Evolutionary conservation across 139 green algal species (phyloP).

Genomic region (Volvox africanus): DNA sequence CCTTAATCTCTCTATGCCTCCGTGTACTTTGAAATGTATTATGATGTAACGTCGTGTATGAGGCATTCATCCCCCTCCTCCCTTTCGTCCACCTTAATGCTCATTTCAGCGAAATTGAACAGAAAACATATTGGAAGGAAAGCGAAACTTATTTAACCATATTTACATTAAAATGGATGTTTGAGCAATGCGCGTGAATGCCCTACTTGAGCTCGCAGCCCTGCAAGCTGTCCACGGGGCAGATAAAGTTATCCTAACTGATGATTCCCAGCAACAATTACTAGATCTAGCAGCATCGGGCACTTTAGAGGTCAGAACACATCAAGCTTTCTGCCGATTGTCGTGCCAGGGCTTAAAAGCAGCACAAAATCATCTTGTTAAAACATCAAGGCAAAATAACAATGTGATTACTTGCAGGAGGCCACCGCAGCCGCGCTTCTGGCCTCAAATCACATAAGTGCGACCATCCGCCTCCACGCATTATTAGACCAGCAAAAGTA

Average conservation of each 20-base stretch:
- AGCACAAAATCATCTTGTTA: not conserved
- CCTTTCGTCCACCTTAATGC: too few relatives aligned
- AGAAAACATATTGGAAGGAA: too few relatives aligned
- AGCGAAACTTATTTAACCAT: not conserved
- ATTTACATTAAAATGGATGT: not conserved
- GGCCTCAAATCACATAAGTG: not conserved
- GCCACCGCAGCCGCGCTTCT: not conserved
- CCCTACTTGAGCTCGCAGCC: constrained; percentile 8
- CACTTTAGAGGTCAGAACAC: not conserved
- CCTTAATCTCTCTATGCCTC: not conserved
- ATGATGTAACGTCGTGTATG: not conserved
- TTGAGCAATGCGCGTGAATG: not conserved
- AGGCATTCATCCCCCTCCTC: too few relatives aligned
- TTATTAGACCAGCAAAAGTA: not conserved
- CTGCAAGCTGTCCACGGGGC: constrained; percentile 1
- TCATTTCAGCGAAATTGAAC: too few relatives aligned
- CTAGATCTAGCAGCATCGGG: not conserved
- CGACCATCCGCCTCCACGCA: not conserved
- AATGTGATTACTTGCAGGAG: not conserved
- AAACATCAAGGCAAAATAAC: not conserved
- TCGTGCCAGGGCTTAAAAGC: not conserved
- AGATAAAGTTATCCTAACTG: not conserved
- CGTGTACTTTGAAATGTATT: not conserved
- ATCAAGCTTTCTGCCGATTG: not conserved
- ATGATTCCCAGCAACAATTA: not conserved